Evolutionary conservation across 805 yeast species (phyloP), one percentile per base, ranked within the genome.

Genomic region (Yarrowia osloensis): DNA sequence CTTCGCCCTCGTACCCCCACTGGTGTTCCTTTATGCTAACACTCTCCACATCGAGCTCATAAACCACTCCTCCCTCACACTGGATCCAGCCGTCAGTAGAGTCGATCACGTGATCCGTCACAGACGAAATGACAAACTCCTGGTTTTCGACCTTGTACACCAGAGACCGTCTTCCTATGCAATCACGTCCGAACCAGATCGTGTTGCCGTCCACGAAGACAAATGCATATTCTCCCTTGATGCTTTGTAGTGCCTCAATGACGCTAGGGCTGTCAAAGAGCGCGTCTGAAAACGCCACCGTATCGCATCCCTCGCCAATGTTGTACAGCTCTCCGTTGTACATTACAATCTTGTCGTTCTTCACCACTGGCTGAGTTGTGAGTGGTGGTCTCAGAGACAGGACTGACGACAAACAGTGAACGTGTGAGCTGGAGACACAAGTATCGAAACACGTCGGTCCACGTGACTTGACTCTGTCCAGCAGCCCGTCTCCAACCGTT

Each of bases 241-340:
- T 71, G 1, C 61, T 65, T 8, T 77, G 73, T 1, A 91, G 73
- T 0, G 85, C 77, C 1, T 76, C 69, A 0, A 78, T 57, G 2
- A 88, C 76, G 24, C 85, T 81, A 1, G 69, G 31, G 7, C 66
- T 66, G 13, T 70, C 62, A 33, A 89, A 73, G 33, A 72, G 71
- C 4, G 44, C 21, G 0, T 78, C 72, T 57, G 79, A 77, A 6
- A 91, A 76, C 70, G 75, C 88, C 3, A 75, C 79, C 0, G 96
- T 86, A 75, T 93, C 98, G 74, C 90, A 90, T 0, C 80, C 77
- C 3, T 42, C 54, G 13, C 29, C 66, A 11, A 67, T 70, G 22
- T 88, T 88, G 75, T 95, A 95, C 12, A 95, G 77, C 72, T 95
- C 98, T 0, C 99, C 99, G 75, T 96, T 95, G 77, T 89, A 94